Base-by-base conservation (phyloP, 169 alveolate species). In the Eimeria acervulina region DNA sequence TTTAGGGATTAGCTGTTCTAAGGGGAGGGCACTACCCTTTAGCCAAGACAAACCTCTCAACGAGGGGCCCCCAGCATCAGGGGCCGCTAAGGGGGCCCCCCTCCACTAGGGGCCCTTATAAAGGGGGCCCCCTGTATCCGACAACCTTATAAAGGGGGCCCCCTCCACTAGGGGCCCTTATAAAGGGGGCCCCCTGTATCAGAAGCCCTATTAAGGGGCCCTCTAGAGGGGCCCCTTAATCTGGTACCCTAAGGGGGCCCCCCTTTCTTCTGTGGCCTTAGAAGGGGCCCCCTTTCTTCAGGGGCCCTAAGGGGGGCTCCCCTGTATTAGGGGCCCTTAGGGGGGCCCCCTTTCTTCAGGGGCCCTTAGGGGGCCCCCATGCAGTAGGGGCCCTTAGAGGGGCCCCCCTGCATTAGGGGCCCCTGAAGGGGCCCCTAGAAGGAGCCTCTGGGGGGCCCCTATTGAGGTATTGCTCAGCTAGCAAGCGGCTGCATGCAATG, bases 271-370 rank as follows among this genome's bases (percentile, higher is more conserved):
- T n/a, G n/a, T n/a, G n/a, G n/a, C n/a, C n/a, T n/a, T n/a, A n/a
- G n/a, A n/a, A n/a, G n/a, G n/a, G n/a, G n/a, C n/a, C n/a, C n/a
- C n/a, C n/a, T n/a, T n/a, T n/a, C n/a, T n/a, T n/a, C 36, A 61
- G 74, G 74, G 74, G 74, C 74, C 74, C 74, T n/a, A 4, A 4
- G 31, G 74, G 74, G 74, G 74, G n/a, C 74, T n/a, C 78, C 78
- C 78, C 40, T 6, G 36, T 21, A 66, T 2, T 26, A 66, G 78
- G 78, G 78, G 78, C 78, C 78, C 78, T 5, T 66, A 13, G 2
- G n/a, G 40, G 78, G 78, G 78, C 78, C 78, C 78, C 78, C n/a
- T 21, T 26, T 8, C 33, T 7, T 6, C 78, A 66, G 33, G 78
- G 40, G 78, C 42, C 78, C 21, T 6, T 31, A 66, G 78, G 42